Base-by-base conservation (phyloP, 1,284 basidiomycete species). In the Takashimella tepidaria region DNA sequence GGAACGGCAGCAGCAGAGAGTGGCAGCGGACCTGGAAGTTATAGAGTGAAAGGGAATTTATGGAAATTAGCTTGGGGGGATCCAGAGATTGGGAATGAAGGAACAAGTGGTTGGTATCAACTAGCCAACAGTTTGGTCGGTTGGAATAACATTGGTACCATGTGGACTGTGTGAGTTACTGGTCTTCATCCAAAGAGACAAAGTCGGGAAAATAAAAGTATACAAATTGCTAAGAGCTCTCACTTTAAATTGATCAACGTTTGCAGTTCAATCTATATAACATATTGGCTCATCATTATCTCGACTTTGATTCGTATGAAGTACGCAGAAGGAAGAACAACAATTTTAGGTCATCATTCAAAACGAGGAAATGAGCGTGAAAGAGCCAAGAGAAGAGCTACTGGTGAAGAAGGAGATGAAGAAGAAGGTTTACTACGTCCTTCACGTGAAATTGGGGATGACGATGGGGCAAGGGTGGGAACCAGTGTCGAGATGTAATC, bases 21-120 rank as follows among this genome's bases (percentile, higher is more conserved):
- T 2, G 89, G 89, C 8, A 81, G 84, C 51, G 91, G 90, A 0
- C 89, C 90, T 0, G 90, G 91, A 3, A 84, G 85, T 22, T 92
- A 82, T 76, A 76, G 82, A 55, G 86, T 92, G 6, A 80, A 80
- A 55, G 86, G 86, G 4, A 88, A 81, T 65, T 86, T 93, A 5
- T 92, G 89, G 90, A 86, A 91, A 70, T 78, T 92, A 47, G 74
- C 86, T 56, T 91, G 87, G 74, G 89, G 88, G 72, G 83, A 82
- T 70, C 82, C 88, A 0, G 80, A 84, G 50, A 74, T 81, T 79
- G 57, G 66, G 77, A 57, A 80, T 77, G 62, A 78, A 74, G 45
- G 73, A 79, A 61, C 61, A 55, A 45, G 83, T 45, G 59, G 60
- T 24, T 57, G 49, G 31, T 58, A 49, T 27, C 61, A 62, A 54